phyloP scores from a whole-genome alignment of 257 asterid genomes.

The Solanum clarkiae region DNA sequence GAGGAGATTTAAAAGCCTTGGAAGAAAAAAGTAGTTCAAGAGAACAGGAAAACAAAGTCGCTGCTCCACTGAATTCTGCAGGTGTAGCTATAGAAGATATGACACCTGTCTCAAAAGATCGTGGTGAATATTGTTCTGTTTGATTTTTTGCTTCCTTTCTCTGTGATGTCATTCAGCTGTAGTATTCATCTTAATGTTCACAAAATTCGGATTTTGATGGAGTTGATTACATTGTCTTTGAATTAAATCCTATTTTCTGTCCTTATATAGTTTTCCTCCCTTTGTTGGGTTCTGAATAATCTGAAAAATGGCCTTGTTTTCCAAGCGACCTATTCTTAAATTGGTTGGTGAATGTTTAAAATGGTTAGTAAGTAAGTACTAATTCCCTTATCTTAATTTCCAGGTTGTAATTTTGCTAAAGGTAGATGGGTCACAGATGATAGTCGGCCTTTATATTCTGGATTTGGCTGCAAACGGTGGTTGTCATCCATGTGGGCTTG shows the following conservation, averaged over 20 bases:
- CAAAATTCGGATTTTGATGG: not conserved
- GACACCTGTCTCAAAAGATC: conserved; percentile 9
- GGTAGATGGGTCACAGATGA: conserved; percentile 80
- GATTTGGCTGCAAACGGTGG: conserved; percentile 84
- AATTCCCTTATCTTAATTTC: conserved; percentile 6
- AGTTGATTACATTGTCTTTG: not conserved
- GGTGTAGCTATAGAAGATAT: conserved; percentile 9
- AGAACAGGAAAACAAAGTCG: conserved; percentile 11
- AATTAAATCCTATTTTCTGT: not conserved
- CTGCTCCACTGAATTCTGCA: conserved; percentile 17
- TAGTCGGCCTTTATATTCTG: conserved; percentile 66
- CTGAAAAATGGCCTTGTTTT: not conserved
- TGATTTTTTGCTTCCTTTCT: not conserved
- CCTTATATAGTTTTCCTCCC: not conserved
- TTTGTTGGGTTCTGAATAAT: not conserved
- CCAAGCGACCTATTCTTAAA: not conserved
- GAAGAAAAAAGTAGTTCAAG: conserved; percentile 20
- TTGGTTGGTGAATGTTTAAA: not conserved
- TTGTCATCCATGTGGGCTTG: conserved; percentile 97
- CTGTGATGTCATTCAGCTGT: not conserved
- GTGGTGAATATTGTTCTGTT: conserved; percentile 15
- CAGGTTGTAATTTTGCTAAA: conserved; percentile 67
- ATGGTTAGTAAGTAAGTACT: not conserved
- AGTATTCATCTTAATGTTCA: not conserved
- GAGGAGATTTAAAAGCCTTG: conserved; percentile 14